Base-by-base conservation (phyloP, 768 basidiomycete genomes). In the Xanthoconium purpureum region DNA sequence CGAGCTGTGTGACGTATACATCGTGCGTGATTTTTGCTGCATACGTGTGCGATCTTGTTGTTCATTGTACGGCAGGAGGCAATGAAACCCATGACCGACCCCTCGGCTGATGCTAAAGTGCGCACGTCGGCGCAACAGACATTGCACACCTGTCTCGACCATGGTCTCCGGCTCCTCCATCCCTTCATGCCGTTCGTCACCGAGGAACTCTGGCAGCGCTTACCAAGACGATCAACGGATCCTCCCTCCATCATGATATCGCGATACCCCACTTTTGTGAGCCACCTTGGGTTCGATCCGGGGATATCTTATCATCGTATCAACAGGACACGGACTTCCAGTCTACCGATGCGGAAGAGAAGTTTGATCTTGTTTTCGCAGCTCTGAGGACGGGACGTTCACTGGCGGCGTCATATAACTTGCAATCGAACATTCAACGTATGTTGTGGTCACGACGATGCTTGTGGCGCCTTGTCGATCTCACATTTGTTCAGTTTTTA, bases 121-220 rank as follows among this genome's bases (percentile, higher is more conserved):
- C 84, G 87, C 38, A 78, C 77, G 48, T 98, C 95, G 12, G 91
- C 96, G 5, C 95, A 97, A 67, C 92, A 98, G 74, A 98, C 96
- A 0, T 76, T 99, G 37, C 97, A 98, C 73, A 95, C 89, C 8
- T 96, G 94, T 70, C 80, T 99, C 39, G 97, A 99, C 64, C 75
- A 87, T 57, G 97, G 95, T 11, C 78, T 99, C 51, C 85, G 88
- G 18, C 78, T 99, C 3, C 78, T 98, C 1, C 97, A 98, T 71
- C 97, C 97, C 0, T 94, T 98, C 77, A 99, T 98, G 97, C 97
- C 97, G 1, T 99, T 90, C 72, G 91, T 99, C 33, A 98, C 97
- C 5, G 97, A 99, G 74, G 97, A 98, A 71, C 77, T 99, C 12
- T 99, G 97, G 97, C 97, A 99, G 71, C 84, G 97, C 30, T 78